phyloP scores from a whole-genome alignment of 2,329 filamentous ascomycete genomes.

The Trichophyton equinum region DNA sequence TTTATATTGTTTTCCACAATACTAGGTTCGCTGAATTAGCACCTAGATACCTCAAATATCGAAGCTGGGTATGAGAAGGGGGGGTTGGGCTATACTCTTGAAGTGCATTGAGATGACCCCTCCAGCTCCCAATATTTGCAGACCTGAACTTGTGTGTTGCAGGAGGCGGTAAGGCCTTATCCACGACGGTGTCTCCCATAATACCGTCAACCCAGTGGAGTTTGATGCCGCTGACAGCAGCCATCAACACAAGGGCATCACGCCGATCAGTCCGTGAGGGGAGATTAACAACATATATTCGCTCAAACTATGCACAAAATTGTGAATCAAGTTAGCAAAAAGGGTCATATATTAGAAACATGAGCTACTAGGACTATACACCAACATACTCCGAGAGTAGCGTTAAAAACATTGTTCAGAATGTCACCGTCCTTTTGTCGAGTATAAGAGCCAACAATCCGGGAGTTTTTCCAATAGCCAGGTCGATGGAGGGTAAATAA shows the following conservation, averaged over 20 bases:
- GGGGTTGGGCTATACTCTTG: conserved; percentile 16
- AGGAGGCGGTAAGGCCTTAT: conserved; percentile 34
- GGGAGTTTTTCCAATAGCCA: not conserved
- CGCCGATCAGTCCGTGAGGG: conserved; percentile 39
- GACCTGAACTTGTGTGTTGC: conserved; percentile 11
- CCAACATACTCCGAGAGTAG: conserved; percentile 1
- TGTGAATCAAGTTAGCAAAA: not conserved
- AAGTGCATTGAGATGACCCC: conserved; percentile 30
- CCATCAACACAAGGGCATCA: conserved; percentile 36
- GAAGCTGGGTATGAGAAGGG: not conserved
- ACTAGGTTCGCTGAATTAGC: conserved; percentile 11
- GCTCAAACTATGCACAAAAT: conserved; percentile 27
- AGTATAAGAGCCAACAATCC: not conserved
- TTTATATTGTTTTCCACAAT: conserved; percentile 36
- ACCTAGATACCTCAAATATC: not conserved
- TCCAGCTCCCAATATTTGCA: conserved; percentile 32
- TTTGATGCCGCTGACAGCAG: conserved; percentile 32
- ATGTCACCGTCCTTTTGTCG: not conserved
- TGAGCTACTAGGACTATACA: not conserved
- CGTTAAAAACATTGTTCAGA: not conserved
- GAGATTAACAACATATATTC: conserved; percentile 37
- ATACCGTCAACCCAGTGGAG: conserved; percentile 37
- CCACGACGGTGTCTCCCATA: conserved; percentile 27
- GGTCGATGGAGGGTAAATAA: not conserved
- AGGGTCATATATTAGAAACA: not conserved